phyloP scores from a whole-genome alignment of 1,284 basidiomycete genomes.

The Leccinum huronense region DNA sequence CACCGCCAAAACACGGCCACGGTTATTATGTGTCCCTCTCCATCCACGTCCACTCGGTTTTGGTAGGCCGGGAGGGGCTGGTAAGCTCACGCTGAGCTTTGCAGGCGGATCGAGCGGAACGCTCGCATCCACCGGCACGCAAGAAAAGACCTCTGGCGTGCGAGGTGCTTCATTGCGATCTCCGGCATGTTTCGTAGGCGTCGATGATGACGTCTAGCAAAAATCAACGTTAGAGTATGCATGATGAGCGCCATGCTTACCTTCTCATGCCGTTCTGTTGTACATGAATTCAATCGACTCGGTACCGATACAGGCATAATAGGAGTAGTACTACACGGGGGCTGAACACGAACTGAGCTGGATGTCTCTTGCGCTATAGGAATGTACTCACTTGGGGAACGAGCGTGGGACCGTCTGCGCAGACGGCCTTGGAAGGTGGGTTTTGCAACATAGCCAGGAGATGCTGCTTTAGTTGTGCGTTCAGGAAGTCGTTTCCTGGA shows the following conservation, averaged over 20 bases:
- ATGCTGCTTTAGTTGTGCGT: constrained; percentile 10
- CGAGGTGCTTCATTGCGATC: not conserved
- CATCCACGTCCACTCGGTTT: constrained; percentile 1
- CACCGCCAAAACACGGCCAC: constrained; percentile 5
- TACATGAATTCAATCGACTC: constrained; percentile 1
- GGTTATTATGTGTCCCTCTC: not conserved
- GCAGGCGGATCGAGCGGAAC: not conserved
- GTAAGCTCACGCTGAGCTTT: constrained; percentile 3
- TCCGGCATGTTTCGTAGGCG: constrained; percentile 1
- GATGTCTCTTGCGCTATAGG: not conserved
- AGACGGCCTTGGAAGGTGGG: not conserved
- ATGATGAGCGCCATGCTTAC: not conserved
- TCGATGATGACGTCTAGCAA: constrained; percentile 9
- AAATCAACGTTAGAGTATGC: constrained; percentile 6
- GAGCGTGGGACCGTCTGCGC: not conserved
- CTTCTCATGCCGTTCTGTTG: constrained; percentile 3
- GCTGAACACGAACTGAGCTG: constrained; percentile 13
- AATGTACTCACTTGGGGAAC: constrained; percentile 3
- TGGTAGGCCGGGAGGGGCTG: constrained; percentile 21
- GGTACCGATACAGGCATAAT: not conserved
- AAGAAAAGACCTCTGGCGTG: constrained; percentile 4
- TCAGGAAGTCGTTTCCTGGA: constrained; percentile 2
- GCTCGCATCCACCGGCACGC: not conserved
- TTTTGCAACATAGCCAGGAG: not conserved
- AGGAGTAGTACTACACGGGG: constrained; percentile 2